Percentiles rank a stretch among this genome's conserved stretches.
These are phyloP conservation scores for Beta vulgaris DNA, from an alignment of 148 eudicot genomes.

Conservation along the genomic window DNA sequence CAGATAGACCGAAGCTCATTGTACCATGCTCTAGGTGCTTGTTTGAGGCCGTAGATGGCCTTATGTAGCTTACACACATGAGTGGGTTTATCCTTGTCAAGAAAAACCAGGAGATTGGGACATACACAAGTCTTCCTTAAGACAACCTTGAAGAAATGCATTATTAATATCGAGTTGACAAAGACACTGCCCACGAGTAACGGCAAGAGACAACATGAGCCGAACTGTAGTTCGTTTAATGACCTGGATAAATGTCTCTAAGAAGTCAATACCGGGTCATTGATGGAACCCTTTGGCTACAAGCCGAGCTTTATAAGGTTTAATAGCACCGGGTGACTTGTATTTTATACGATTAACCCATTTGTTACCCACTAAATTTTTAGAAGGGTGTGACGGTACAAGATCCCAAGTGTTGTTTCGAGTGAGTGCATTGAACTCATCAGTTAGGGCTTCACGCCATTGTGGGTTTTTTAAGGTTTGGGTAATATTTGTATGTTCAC, in stretches of 20 bases:
- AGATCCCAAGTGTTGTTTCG: background rate
- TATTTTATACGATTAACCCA: constrained; percentile 7
- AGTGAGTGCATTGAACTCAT: background rate
- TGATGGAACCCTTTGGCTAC: constrained; percentile 12
- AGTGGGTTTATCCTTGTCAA: background rate
- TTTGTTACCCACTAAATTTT: background rate
- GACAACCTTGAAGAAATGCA: constrained; percentile 3
- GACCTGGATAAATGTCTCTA: background rate
- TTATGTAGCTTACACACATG: background rate
- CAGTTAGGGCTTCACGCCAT: background rate
- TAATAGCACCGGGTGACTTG: background rate
- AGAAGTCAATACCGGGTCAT: background rate
- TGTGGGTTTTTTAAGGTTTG: background rate
- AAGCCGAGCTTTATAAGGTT: background rate
- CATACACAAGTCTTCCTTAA: background rate
- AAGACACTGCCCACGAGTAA: background rate
- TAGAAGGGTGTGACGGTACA: background rate
- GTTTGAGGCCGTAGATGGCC: background rate
- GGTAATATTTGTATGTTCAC: background rate
- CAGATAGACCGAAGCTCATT: background rate
- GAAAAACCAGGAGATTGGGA: constrained; percentile 3
- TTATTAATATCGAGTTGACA: background rate
- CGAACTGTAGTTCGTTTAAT: background rate
- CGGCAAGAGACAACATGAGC: background rate
- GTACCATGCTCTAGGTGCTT: background rate